Percentiles rank a stretch among this genome's conserved stretches.
phyloP scores from a whole-genome alignment of 2,329 filamentous ascomycete genomes.

The Aspergillus latus region DNA sequence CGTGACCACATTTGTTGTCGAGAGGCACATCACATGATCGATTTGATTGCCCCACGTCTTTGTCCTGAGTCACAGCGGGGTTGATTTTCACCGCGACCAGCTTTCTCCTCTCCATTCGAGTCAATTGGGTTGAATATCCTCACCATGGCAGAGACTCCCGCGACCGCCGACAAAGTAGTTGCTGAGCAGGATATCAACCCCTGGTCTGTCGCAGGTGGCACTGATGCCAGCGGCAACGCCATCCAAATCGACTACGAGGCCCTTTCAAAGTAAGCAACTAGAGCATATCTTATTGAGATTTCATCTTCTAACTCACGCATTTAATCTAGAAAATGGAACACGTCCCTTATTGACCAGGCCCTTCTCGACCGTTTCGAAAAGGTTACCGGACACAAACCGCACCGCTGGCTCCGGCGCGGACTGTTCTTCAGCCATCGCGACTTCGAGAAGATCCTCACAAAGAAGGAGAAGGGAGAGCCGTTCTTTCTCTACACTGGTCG shows the following conservation, averaged over 20 bases:
- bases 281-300: not conserved
- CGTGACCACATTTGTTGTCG: slow-evolving; percentile 5
- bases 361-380: slow-evolving; percentile 84
- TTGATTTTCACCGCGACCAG: not conserved
- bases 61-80: slow-evolving; percentile 8
- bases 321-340: slow-evolving; percentile 60
- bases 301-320: not conserved
- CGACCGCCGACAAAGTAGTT: not conserved
- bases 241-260: slow-evolving; percentile 32
- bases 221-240: slow-evolving; percentile 30
- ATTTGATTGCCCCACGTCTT: slow-evolving; percentile 9
- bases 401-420: slow-evolving; percentile 82
- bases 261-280: slow-evolving; percentile 27
- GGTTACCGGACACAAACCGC: slow-evolving; percentile 85
- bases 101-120: not conserved
- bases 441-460: slow-evolving; percentile 80
- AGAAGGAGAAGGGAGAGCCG: slow-evolving; percentile 83
- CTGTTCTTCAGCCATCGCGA: slow-evolving; percentile 94
- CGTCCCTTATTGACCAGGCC: slow-evolving; percentile 69
- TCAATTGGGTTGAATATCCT: slow-evolving; percentile 7
- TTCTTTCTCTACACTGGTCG: slow-evolving; percentile 96
- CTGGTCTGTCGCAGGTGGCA: slow-evolving; percentile 32
- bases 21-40: slow-evolving; percentile 17
- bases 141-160: slow-evolving; percentile 12
- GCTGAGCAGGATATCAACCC: slow-evolving; percentile 33